Conservation (phyloP, 352 stramenopile species). For the Pythium rhizo-oryzae region DNA sequence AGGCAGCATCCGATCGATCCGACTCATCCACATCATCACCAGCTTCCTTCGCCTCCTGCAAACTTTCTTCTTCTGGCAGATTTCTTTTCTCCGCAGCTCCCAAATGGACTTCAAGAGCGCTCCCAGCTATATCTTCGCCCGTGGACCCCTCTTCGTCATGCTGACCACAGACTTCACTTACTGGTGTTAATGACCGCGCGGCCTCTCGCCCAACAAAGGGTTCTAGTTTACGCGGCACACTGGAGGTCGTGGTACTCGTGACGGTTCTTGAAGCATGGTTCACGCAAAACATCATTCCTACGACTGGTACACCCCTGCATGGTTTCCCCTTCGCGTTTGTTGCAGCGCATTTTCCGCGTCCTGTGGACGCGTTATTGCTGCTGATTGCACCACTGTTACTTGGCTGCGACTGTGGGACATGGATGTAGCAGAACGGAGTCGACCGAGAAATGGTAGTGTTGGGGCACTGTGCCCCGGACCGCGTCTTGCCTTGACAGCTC, state of each 20-base stretch:
- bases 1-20: constrained; percentile 17
- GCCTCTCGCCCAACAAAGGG: neutral
- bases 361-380: neutral
- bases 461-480: constrained; percentile 37
- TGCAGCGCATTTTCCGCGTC: constrained; percentile 10
- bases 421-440: constrained; percentile 15
- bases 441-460: constrained; percentile 34
- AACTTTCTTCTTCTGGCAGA: neutral
- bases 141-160: too few relatives aligned
- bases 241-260: neutral
- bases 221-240: neutral
- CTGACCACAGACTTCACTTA: neutral
- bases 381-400: neutral
- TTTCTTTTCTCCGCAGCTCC: neutral
- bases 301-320: constrained; percentile 37
- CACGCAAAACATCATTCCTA: constrained; percentile 40
- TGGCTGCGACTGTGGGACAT: neutral
- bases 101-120: neutral
- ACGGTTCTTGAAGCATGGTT: constrained; percentile 29
- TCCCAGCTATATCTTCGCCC: neutral
- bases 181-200: neutral
- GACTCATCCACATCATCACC: constrained; percentile 7
- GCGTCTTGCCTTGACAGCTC: constrained; percentile 31
- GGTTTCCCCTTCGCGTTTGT: constrained; percentile 49
- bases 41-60: neutral